Conservation (phyloP, 768 basidiomycete species). For the Lentinula sp. region DNA sequence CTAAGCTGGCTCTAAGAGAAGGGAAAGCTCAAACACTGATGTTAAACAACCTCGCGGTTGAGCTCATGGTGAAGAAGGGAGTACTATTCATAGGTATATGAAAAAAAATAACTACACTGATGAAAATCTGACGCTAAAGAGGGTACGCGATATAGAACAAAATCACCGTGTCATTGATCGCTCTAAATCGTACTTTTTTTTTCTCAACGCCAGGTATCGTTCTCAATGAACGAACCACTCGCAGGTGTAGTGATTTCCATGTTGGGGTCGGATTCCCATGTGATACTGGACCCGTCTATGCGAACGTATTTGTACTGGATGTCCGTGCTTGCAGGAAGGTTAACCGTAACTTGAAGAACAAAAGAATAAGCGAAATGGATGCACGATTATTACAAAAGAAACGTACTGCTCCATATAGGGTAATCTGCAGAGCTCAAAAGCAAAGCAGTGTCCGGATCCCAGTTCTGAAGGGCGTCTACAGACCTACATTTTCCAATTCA, state of each 20-base stretch:
- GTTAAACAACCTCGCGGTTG: too few relatives aligned
- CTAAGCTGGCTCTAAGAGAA: too few relatives aligned
- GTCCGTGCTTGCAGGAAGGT: conserved; percentile 44
- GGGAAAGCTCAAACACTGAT: too few relatives aligned
- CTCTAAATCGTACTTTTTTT: too few relatives aligned
- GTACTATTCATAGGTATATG: too few relatives aligned
- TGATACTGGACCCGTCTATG: conserved; percentile 46
- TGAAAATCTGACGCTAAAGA: too few relatives aligned
- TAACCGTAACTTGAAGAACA: conserved; percentile 45
- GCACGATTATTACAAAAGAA: neutral
- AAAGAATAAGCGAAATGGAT: neutral
- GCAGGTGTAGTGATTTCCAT: conserved; percentile 43
- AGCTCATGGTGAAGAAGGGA: too few relatives aligned
- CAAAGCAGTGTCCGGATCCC: conserved; percentile 53
- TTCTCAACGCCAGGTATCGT: conserved; percentile 37
- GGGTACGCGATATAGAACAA: too few relatives aligned
- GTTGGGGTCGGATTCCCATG: conserved; percentile 73
- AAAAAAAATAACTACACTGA: too few relatives aligned
- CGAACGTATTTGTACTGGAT: conserved; percentile 74
- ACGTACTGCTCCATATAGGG: conserved; percentile 49
- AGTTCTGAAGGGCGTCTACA: conserved; percentile 47
- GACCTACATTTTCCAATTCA: conserved; percentile 16
- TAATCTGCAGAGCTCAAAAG: conserved; percentile 38
- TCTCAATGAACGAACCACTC: conserved; percentile 31
- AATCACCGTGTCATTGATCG: too few relatives aligned